Percentiles rank a stretch among this genome's conserved stretches.
Evolutionary conservation across 2,329 filamentous ascomycete genomes (phyloP).

Genomic region (Raffaelea albimanens): DNA sequence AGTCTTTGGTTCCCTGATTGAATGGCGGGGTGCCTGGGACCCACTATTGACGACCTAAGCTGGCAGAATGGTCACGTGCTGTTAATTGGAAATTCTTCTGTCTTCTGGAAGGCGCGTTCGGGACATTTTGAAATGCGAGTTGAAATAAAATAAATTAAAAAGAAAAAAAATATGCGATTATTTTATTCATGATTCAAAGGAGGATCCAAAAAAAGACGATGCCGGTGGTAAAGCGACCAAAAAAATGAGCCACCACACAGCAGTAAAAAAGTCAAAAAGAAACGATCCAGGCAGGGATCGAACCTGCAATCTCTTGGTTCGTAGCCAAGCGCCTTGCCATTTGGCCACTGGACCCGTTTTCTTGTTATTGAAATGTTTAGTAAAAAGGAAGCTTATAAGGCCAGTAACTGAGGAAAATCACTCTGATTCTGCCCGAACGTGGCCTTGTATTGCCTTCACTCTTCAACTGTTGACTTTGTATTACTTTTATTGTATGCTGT

Average conservation of each 20-base stretch:
- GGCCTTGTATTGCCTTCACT: neutral
- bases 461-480: neutral
- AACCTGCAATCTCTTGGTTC: conserved; percentile 28
- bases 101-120: too few species aligned
- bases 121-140: too few species aligned
- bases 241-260: conserved; percentile 24
- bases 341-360: conserved; percentile 18
- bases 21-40: too few species aligned
- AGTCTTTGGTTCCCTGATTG: too few species aligned
- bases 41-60: too few species aligned
- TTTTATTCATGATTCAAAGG: too few species aligned
- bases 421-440: neutral
- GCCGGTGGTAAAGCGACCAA: too few species aligned
- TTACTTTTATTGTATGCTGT: neutral
- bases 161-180: too few species aligned
- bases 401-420: neutral
- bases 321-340: conserved; percentile 27
- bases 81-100: too few species aligned
- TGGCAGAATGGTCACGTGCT: too few species aligned
- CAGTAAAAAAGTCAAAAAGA: conserved; percentile 29
- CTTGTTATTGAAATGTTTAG: neutral
- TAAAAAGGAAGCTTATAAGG: neutral
- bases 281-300: conserved; percentile 22
- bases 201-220: too few species aligned
- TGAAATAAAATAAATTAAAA: too few species aligned